Conservation (phyloP, 352 stramenopile genomes). For the Globisporangium abappressorium region DNA sequence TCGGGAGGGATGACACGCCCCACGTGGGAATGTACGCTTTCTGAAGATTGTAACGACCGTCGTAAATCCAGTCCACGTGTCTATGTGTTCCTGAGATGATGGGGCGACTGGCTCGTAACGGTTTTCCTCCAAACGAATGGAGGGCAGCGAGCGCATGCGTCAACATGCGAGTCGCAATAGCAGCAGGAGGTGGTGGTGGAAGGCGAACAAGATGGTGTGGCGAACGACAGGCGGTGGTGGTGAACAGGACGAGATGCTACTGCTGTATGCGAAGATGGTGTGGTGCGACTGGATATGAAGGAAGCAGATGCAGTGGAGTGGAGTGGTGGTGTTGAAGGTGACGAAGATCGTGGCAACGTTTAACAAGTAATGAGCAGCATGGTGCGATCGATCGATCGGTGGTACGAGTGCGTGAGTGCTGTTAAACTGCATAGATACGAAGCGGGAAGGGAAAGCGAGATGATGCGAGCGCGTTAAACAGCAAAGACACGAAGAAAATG, state of each 20-base stretch:
- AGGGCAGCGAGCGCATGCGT: not conserved
- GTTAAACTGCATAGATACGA: slow-evolving; percentile 1
- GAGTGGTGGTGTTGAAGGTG: not conserved
- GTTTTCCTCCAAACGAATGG: slow-evolving; percentile 8
- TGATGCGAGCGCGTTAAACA: slow-evolving; percentile 5
- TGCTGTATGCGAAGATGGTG: not conserved
- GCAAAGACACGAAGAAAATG: slow-evolving; percentile 13
- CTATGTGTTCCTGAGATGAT: slow-evolving; percentile 14
- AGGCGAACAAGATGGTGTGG: slow-evolving; percentile 1
- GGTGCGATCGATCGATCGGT: not conserved
- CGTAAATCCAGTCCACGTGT: slow-evolving; percentile 5
- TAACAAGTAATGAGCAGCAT: not conserved
- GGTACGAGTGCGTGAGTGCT: not conserved
- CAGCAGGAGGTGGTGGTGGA: not conserved
- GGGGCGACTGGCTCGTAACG: slow-evolving; percentile 8
- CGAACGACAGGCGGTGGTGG: not conserved
- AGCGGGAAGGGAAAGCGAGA: not conserved
- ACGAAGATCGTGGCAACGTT: not conserved
- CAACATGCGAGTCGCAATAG: not conserved
- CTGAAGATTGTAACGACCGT: slow-evolving; percentile 6
- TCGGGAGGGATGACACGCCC: not conserved
- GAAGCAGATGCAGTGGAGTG: not conserved
- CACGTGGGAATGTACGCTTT: not conserved
- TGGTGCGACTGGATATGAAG: not conserved
- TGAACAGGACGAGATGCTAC: not conserved